phyloP scores from a whole-genome alignment of 306 rosid genomes.

The Malus sieversii region DNA sequence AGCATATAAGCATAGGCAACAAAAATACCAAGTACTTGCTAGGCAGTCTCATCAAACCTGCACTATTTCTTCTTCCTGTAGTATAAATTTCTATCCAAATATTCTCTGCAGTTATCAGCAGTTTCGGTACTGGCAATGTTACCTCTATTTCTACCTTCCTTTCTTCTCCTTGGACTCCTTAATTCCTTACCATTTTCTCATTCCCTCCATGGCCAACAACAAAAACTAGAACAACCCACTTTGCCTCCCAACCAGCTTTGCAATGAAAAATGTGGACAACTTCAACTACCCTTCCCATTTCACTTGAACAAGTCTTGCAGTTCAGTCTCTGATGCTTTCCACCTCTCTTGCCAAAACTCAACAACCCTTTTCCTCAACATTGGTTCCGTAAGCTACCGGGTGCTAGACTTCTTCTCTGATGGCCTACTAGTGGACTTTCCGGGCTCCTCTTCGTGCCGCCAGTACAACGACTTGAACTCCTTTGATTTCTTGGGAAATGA shows the following conservation, averaged over 20 bases:
- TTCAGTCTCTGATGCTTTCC: slow-evolving; percentile 46
- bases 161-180: slow-evolving; percentile 21
- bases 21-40: neutral
- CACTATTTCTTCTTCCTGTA: neutral
- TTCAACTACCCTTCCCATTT: slow-evolving; percentile 72
- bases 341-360: slow-evolving; percentile 59
- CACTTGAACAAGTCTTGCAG: slow-evolving; percentile 54
- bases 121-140: slow-evolving; percentile 33
- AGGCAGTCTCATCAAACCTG: neutral
- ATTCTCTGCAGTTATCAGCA: neutral
- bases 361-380: slow-evolving; percentile 55
- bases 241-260: slow-evolving; percentile 25
- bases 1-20: slow-evolving; percentile 1
- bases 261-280: slow-evolving; percentile 63
- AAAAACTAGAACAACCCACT: slow-evolving; percentile 11
- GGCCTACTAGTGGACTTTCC: slow-evolving; percentile 72
- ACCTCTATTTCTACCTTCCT: slow-evolving; percentile 6
- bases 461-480: slow-evolving; percentile 69
- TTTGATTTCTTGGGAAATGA: slow-evolving; percentile 37
- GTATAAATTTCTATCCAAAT: neutral
- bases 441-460: slow-evolving; percentile 55
- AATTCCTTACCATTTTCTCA: slow-evolving; percentile 28
- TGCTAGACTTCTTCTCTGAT: slow-evolving; percentile 64
- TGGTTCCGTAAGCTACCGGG: slow-evolving; percentile 35
- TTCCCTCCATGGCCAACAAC: slow-evolving; percentile 30